Evolutionary conservation across 768 basidiomycete genomes (phyloP).

Genomic region (Cubamyces sp.): DNA sequence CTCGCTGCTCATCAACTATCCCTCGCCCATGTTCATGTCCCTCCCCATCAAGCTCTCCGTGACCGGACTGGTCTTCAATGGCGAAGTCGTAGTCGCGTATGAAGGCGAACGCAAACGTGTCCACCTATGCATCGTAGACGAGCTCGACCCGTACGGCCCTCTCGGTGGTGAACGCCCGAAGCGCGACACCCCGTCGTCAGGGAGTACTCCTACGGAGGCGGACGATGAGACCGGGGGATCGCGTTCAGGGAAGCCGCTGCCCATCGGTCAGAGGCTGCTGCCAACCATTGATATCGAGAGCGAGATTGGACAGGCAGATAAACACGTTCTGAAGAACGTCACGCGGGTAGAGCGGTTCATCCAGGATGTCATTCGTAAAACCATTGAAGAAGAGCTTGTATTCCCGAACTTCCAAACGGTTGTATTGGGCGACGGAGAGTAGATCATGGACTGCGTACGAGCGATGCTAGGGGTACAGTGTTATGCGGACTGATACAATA

Average conservation of each 20-base stretch:
- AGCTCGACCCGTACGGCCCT: slow-evolving; percentile 83
- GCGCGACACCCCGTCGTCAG: slow-evolving; percentile 38
- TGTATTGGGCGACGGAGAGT: slow-evolving; percentile 31
- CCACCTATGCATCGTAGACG: slow-evolving; percentile 89
- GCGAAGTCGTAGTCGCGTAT: slow-evolving; percentile 90
- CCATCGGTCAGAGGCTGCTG: slow-evolving; percentile 81
- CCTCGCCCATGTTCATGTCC: slow-evolving; percentile 95
- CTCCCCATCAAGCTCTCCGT: slow-evolving; percentile 94
- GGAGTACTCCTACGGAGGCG: slow-evolving; percentile 60
- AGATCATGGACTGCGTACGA: slow-evolving; percentile 8
- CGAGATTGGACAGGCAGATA: slow-evolving; percentile 95
- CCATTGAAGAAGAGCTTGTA: slow-evolving; percentile 93
- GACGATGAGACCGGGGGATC: slow-evolving; percentile 55
- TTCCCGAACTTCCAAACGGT: slow-evolving; percentile 94
- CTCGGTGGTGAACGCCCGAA: slow-evolving; percentile 42
- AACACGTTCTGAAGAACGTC: slow-evolving; percentile 95
- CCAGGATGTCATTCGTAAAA: slow-evolving; percentile 93
- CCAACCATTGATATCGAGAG: slow-evolving; percentile 92
- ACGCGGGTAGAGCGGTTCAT: slow-evolving; percentile 95
- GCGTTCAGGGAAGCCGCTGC: slow-evolving; percentile 65
- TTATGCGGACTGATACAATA: slow-evolving; percentile 16
- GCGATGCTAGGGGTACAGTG: slow-evolving; percentile 2
- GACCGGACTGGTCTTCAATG: slow-evolving; percentile 83
- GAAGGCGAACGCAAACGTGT: slow-evolving; percentile 81
- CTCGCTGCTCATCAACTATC: slow-evolving; percentile 95